A percentile compares a stretch with the other conserved stretches of the same genome.
Conservation (phyloP, 2,329 filamentous ascomycete species). For the Colletotrichum kahawae region DNA sequence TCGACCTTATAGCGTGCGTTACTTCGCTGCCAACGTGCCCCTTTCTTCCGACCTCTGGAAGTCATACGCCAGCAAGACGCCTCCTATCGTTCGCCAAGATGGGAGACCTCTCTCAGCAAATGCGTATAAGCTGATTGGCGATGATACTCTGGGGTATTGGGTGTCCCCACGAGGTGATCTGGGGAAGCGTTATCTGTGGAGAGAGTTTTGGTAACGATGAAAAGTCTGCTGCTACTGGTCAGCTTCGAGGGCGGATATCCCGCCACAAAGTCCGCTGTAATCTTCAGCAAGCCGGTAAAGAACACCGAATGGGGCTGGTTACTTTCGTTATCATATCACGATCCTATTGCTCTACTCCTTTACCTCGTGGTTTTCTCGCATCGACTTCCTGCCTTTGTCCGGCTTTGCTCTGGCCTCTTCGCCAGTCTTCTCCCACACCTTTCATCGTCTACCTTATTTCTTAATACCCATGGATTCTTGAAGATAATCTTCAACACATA, state of each 20-base stretch:
- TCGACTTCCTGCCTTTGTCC: too few relatives aligned
- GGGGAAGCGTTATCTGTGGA: background rate
- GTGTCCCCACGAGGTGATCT: background rate
- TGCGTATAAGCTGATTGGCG: background rate
- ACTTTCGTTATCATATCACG: background rate
- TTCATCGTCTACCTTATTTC: background rate
- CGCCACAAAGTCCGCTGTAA: background rate
- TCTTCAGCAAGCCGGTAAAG: background rate
- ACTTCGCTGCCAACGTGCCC: background rate
- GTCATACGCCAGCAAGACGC: background rate
- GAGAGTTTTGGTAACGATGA: background rate
- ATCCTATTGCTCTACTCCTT: background rate
- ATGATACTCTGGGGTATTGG: background rate
- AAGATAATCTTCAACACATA: background rate
- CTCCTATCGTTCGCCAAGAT: background rate
- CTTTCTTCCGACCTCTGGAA: background rate
- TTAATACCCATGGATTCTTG: fast-evolving
- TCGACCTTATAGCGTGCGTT: background rate
- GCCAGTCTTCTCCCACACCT: background rate
- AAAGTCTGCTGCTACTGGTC: background rate
- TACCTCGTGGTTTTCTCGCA: background rate
- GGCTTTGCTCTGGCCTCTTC: background rate
- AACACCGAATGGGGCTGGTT: too few relatives aligned
- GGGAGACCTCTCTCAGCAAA: fast-evolving
- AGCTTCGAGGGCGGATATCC: background rate